These are phyloP conservation scores for Penicillium parvum DNA, from an alignment of 495 filamentous ascomycete species.

Conservation along the genomic window DNA sequence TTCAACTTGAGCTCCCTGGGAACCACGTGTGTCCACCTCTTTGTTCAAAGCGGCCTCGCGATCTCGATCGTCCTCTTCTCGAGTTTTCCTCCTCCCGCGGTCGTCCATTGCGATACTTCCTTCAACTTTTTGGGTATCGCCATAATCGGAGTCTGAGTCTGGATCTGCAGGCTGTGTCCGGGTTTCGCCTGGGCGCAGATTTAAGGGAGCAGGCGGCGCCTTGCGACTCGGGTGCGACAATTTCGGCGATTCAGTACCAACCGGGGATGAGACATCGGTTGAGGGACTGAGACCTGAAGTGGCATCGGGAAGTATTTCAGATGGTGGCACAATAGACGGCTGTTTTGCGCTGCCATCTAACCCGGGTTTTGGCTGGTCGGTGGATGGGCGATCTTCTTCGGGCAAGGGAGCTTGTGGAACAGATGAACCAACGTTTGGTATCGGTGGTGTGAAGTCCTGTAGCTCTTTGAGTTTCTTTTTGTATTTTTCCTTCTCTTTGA, in stretches of 20 bases:
- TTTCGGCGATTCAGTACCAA: constrained; percentile 17
- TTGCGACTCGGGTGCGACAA: constrained; percentile 63
- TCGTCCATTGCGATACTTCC: constrained; percentile 55
- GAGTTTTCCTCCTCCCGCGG: constrained; percentile 77
- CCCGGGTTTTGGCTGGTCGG: background rate
- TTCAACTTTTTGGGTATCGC: constrained; percentile 65
- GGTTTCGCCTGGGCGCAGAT: constrained; percentile 51
- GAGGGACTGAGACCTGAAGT: constrained; percentile 17
- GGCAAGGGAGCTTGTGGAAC: constrained; percentile 8
- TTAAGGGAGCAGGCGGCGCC: constrained; percentile 77
- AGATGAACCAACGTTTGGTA: constrained; percentile 34
- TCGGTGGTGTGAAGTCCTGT: constrained; percentile 45
- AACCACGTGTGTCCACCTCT: constrained; percentile 61
- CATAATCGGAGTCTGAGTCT: constrained; percentile 79
- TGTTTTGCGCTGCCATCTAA: background rate
- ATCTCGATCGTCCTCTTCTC: constrained; percentile 81
- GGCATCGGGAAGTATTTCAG: constrained; percentile 2
- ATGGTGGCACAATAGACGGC: constrained; percentile 5
- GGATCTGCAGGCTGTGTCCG: constrained; percentile 45
- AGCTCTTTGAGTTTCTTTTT: constrained; percentile 83
- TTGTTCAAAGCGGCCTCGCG: constrained; percentile 61
- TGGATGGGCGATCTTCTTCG: background rate
- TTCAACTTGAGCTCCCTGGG: constrained; percentile 54
- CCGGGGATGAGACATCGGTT: constrained; percentile 11
- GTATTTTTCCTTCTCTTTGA: constrained; percentile 95